These are phyloP conservation scores for Globisporangium rhizosaccharum DNA, from an alignment of 352 stramenopile genomes.

Conservation along the genomic window DNA sequence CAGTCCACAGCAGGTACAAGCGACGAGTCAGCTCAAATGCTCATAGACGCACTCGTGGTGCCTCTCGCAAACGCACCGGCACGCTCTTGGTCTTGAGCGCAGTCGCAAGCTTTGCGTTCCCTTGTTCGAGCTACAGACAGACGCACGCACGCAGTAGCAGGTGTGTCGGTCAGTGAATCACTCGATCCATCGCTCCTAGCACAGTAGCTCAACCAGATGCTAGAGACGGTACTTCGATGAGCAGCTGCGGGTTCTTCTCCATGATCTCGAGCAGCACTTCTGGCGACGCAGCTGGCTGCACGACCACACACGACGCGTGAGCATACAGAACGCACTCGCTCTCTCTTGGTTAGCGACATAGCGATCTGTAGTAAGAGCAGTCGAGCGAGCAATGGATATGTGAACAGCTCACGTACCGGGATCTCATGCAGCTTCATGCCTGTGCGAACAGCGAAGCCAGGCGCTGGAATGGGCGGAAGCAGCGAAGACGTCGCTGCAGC, in stretches of 20 bases:
- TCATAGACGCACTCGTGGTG: background rate
- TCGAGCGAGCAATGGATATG: background rate
- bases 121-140: conserved; percentile 43
- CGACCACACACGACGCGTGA: background rate
- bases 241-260: conserved; percentile 70
- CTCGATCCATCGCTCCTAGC: no score
- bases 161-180: no score
- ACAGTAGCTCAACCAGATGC: no score
- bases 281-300: conserved; percentile 48
- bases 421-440: conserved; percentile 81
- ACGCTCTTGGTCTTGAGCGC: conserved; percentile 67
- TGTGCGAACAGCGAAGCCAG: conserved; percentile 33
- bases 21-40: background rate
- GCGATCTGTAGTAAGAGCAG: no score
- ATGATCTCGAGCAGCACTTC: conserved; percentile 81
- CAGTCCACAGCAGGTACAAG: background rate
- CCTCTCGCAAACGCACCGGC: conserved; percentile 30
- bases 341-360: background rate
- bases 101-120: conserved; percentile 54
- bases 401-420: conserved; percentile 30
- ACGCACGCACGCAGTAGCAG: conserved; percentile 16
- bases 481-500: conserved; percentile 9
- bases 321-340: no score
- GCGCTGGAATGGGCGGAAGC: conserved; percentile 6
- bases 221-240: conserved; percentile 36